Conservation (phyloP, 371 early-diverging fungal species). For the Mortierella sp. region DNA sequence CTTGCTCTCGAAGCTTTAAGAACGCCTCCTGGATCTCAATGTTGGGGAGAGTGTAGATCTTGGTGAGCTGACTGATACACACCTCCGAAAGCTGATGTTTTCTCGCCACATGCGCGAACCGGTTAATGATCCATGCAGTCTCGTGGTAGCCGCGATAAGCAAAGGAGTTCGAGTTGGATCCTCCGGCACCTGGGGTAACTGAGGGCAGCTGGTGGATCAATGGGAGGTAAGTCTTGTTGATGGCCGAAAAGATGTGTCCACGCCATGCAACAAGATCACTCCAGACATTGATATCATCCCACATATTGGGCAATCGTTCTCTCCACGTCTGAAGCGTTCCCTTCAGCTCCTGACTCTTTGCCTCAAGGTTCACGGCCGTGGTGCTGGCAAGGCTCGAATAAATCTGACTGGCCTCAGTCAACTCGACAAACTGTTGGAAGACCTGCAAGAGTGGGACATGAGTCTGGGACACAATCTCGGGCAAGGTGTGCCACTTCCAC, state of each 20-base stretch:
- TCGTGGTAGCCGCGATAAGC: constrained; percentile 99
- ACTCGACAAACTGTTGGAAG: constrained; percentile 96
- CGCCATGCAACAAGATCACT: constrained; percentile 98
- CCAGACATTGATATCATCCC: constrained; percentile 99
- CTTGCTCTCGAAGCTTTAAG: constrained; percentile 97
- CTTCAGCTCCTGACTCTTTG: constrained; percentile 88
- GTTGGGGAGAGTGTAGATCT: constrained; percentile 98
- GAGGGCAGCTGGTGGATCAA: constrained; percentile 76
- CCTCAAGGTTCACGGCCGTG: constrained; percentile 83
- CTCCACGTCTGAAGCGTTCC: constrained; percentile 95
- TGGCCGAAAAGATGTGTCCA: constrained; percentile 95
- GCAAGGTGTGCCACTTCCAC: constrained; percentile 89
- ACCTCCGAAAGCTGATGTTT: constrained; percentile 96
- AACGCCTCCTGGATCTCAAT: constrained; percentile 99
- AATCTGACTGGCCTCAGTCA: constrained; percentile 92
- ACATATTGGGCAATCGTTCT: constrained; percentile 95
- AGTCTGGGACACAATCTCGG: constrained; percentile 81
- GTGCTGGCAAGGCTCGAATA: constrained; percentile 83
- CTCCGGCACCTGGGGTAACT: constrained; percentile 58
- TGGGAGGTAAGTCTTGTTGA: constrained; percentile 95
- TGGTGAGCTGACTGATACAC: constrained; percentile 91
- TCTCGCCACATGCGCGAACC: constrained; percentile 99
- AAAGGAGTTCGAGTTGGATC: constrained; percentile 77
- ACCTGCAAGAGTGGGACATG: constrained; percentile 89
- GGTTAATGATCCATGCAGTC: constrained; percentile 99